Evolutionary conservation across 345 rosid genomes (phyloP).

Genomic region (Bruguiera parviflora): DNA sequence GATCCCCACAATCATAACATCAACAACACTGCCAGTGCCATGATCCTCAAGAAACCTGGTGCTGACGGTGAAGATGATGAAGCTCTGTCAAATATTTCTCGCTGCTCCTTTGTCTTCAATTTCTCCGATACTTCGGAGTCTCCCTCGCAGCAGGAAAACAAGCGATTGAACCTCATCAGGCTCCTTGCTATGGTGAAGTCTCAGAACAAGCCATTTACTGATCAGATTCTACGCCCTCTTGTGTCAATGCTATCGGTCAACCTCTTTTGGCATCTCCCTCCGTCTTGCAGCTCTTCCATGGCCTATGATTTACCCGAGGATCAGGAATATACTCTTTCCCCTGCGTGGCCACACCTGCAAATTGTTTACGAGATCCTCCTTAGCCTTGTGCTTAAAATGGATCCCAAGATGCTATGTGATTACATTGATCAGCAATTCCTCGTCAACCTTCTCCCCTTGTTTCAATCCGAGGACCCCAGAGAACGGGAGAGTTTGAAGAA

Average conservation of each 20-base stretch:
- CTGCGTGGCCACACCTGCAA: slow-evolving; percentile 55
- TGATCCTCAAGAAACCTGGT: slow-evolving; percentile 11
- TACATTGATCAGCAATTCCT: slow-evolving; percentile 43
- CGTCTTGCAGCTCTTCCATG: slow-evolving; percentile 23
- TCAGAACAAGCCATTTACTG: slow-evolving; percentile 27
- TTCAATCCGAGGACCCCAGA: slow-evolving; percentile 58
- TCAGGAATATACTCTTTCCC: slow-evolving; percentile 39
- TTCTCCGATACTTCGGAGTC: slow-evolving; percentile 51
- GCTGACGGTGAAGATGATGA: slow-evolving; percentile 31
- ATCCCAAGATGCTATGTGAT: slow-evolving; percentile 38
- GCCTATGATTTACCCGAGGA: slow-evolving; percentile 36
- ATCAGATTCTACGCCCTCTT: slow-evolving; percentile 29
- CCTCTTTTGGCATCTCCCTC: slow-evolving; percentile 56
- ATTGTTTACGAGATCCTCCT: slow-evolving; percentile 46
- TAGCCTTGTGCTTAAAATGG: slow-evolving; percentile 31
- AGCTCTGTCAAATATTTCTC: slow-evolving; percentile 31
- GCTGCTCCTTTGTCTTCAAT: slow-evolving; percentile 40
- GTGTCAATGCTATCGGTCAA: slow-evolving; percentile 50
- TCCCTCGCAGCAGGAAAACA: slow-evolving; percentile 46
- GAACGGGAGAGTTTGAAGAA: slow-evolving; percentile 57
- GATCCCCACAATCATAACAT: slow-evolving; percentile 24
- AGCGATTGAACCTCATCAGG: slow-evolving; percentile 44
- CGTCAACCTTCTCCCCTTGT: slow-evolving; percentile 39
- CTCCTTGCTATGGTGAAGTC: slow-evolving; percentile 39
- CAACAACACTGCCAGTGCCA: slow-evolving; percentile 12